Conservation (phyloP, 2,329 filamentous ascomycete species). For the Curvularia lunata region DNA sequence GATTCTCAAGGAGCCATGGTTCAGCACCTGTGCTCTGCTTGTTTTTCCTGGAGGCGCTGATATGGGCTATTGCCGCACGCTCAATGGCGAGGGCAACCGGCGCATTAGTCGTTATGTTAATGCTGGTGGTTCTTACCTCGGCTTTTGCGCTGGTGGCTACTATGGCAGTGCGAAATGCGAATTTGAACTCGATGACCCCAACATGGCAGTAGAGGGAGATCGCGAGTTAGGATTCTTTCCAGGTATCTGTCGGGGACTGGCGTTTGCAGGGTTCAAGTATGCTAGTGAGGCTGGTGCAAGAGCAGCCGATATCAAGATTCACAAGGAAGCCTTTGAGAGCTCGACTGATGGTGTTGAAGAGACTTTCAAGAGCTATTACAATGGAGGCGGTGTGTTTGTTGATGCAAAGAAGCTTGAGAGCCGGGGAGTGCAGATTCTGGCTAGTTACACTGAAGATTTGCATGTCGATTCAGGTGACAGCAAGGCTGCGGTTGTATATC, state of each 20-base stretch:
- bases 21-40: conserved; percentile 81
- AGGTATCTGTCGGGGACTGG: conserved; percentile 81
- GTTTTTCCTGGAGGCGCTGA: conserved; percentile 96
- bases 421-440: conserved; percentile 78
- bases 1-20: conserved; percentile 91
- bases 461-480: conserved; percentile 77
- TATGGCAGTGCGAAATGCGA: conserved; percentile 84
- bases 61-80: conserved; percentile 82
- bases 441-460: conserved; percentile 75
- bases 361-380: conserved; percentile 81
- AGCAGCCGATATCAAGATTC: conserved; percentile 71
- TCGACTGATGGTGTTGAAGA: conserved; percentile 60
- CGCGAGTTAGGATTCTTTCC: conserved; percentile 90
- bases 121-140: conserved; percentile 82
- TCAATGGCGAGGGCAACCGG: conserved; percentile 88
- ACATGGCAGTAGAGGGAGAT: conserved; percentile 82
- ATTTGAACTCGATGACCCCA: conserved; percentile 84
- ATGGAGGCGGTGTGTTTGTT: conserved; percentile 93
- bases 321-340: conserved; percentile 62
- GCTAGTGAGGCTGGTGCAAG: conserved; percentile 83
- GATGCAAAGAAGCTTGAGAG: conserved; percentile 69
- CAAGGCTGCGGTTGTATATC: conserved; percentile 81
- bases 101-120: conserved; percentile 85
- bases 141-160: conserved; percentile 94
- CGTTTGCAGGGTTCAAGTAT: conserved; percentile 90